These are phyloP conservation scores for Hypoxylon perforatum DNA, from an alignment of 495 filamentous ascomycete species.

Conservation along the genomic window DNA sequence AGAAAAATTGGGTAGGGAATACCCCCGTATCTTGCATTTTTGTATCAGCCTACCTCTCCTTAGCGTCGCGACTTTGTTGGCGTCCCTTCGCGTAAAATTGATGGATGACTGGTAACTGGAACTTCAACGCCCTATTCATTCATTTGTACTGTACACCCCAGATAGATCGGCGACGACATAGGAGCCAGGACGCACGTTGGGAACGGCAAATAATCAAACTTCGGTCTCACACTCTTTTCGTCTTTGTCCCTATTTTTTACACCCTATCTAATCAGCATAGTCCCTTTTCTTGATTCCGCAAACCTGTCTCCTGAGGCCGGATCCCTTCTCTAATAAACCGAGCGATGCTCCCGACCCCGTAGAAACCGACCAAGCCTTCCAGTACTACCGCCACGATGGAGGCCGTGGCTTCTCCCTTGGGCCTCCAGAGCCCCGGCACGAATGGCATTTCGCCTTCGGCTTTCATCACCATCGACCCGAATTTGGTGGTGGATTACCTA, in stretches of 20 bases:
- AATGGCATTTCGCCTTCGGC: conserved; percentile 56
- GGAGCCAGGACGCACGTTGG: conserved; percentile 21
- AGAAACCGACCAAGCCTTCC: conserved; percentile 37
- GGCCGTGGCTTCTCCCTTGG: conserved; percentile 54
- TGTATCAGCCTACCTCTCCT: conserved; percentile 7
- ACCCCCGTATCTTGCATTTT: conserved; percentile 26
- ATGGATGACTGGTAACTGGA: conserved; percentile 20
- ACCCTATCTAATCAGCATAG: conserved; percentile 36
- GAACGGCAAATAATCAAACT: conserved; percentile 24
- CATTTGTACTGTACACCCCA: conserved; percentile 24
- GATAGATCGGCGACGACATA: conserved; percentile 22
- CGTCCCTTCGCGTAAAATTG: conserved; percentile 23
- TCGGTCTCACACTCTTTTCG: conserved; percentile 38
- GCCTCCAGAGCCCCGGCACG: conserved; percentile 50
- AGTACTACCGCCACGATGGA: conserved; percentile 55
- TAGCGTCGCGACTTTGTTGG: conserved; percentile 37
- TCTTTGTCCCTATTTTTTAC: conserved; percentile 25
- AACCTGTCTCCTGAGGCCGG: conserved; percentile 30
- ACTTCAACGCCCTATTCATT: conserved; percentile 14
- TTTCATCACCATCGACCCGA: conserved; percentile 61
- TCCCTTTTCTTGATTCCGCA: conserved; percentile 20
- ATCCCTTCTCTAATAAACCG: conserved; percentile 28
- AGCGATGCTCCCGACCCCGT: conserved; percentile 40
- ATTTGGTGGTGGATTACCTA: conserved; percentile 79
- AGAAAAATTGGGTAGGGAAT: conserved; percentile 22